Conservation (phyloP, 2,329 filamentous ascomycete species). For the Sporothrix brasiliensis region DNA sequence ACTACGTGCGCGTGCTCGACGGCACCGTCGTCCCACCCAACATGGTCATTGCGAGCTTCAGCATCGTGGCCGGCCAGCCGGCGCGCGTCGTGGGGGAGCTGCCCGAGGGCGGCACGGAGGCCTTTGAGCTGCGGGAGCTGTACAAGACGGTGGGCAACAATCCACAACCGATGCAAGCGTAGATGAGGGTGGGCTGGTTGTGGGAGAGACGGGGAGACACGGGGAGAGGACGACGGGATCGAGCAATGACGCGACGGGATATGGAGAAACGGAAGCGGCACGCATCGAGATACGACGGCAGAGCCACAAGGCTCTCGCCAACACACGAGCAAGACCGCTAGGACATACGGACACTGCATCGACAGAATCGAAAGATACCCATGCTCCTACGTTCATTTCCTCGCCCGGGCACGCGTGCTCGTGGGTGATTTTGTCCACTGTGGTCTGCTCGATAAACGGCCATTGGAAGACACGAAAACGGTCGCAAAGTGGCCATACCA, state of each 20-base stretch:
- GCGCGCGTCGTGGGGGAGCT: slow-evolving; percentile 81
- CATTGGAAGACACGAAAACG: background rate
- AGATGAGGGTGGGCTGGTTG: slow-evolving; percentile 33
- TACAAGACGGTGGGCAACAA: slow-evolving; percentile 68
- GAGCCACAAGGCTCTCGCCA: no score
- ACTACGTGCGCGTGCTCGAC: slow-evolving; percentile 86
- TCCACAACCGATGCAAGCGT: slow-evolving; percentile 44
- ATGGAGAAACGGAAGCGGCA: slow-evolving; percentile 16
- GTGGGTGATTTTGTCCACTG: slow-evolving; percentile 1
- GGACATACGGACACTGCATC: no score
- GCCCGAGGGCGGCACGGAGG: slow-evolving; percentile 68
- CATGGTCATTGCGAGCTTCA: slow-evolving; percentile 92
- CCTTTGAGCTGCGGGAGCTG: slow-evolving; percentile 65
- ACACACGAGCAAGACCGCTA: no score
- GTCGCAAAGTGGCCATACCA: no score
- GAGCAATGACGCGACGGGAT: no score
- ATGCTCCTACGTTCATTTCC: background rate
- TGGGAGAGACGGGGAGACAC: background rate
- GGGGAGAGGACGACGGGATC: no score
- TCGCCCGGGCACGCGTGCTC: background rate
- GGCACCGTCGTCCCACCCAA: slow-evolving; percentile 80
- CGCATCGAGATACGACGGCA: slow-evolving; percentile 9
- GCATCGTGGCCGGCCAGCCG: slow-evolving; percentile 82
- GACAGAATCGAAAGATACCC: no score
- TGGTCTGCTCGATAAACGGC: background rate